Percentiles rank a stretch among this genome's conserved stretches.
Evolutionary conservation across 495 filamentous ascomycete species (phyloP).

Genomic region (Hyphodiscus hymeniophilus): DNA sequence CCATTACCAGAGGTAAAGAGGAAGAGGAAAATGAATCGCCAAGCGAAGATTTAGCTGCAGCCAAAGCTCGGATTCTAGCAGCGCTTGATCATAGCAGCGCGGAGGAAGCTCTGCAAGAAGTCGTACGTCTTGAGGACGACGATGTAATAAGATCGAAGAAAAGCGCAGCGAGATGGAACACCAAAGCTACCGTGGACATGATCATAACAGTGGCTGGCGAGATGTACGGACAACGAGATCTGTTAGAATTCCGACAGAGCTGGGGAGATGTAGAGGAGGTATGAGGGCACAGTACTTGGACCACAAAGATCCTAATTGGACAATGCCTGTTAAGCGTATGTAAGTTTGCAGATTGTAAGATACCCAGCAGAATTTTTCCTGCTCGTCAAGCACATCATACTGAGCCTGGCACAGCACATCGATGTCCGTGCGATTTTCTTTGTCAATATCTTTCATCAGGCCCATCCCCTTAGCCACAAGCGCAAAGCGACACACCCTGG

Average conservation of each 20-base stretch:
- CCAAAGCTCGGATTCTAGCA: conserved; percentile 33
- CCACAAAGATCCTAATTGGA: too few relatives aligned
- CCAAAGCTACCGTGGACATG: conserved; percentile 70
- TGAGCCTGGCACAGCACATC: too few relatives aligned
- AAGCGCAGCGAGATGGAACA: conserved; percentile 32
- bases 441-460: too few relatives aligned
- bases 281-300: too few relatives aligned
- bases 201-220: conserved; percentile 85
- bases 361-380: too few relatives aligned
- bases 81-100: conserved; percentile 1
- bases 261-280: conserved; percentile 9
- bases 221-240: conserved; percentile 82
- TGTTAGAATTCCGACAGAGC: conserved; percentile 59
- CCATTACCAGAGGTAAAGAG: background rate
- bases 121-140: background rate
- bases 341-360: too few relatives aligned
- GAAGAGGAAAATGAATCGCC: background rate
- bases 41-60: conserved; percentile 5
- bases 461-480: too few relatives aligned
- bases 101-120: background rate
- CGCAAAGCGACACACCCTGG: too few relatives aligned
- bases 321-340: too few relatives aligned
- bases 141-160: background rate
- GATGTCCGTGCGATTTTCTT: too few relatives aligned
- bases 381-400: too few relatives aligned